Conservation (phyloP, 2,329 filamentous ascomycete species). For the Colletotrichum spaethianum region DNA sequence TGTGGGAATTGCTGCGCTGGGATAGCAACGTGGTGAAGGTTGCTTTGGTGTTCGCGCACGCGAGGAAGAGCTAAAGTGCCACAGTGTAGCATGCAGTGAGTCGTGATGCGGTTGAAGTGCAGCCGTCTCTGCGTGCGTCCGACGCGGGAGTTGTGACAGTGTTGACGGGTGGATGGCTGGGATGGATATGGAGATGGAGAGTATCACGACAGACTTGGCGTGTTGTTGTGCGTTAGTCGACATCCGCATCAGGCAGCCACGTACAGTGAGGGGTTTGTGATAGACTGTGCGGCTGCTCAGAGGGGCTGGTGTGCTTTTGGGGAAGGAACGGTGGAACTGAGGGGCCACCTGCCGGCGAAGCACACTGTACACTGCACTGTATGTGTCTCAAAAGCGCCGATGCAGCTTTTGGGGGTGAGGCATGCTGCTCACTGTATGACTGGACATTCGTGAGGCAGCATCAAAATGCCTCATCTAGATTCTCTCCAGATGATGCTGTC, state of each 20-base stretch:
- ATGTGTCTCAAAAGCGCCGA: background rate
- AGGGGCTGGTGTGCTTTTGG: too few species aligned
- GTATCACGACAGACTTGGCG: conserved; percentile 32
- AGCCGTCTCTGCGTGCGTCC: background rate
- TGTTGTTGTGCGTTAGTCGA: conserved; percentile 14
- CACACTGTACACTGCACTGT: background rate
- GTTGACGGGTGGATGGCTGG: background rate
- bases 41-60: conserved; percentile 1
- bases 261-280: conserved; percentile 11
- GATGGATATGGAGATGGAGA: background rate
- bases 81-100: background rate
- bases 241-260: conserved; percentile 32
- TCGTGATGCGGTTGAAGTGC: background rate
- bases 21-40: conserved; percentile 6
- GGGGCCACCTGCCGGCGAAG: background rate
- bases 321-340: background rate
- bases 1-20: background rate
- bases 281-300: background rate
- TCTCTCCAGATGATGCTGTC: background rate
- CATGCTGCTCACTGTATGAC: background rate
- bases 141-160: background rate
- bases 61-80: background rate
- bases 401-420: background rate
- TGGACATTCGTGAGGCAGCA: background rate
- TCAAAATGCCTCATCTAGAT: background rate